A percentile compares a stretch with the other conserved stretches of the same genome.
These are phyloP conservation scores for Colletotrichum horii DNA, from an alignment of 2,329 filamentous ascomycete species.

Conservation along the genomic window DNA sequence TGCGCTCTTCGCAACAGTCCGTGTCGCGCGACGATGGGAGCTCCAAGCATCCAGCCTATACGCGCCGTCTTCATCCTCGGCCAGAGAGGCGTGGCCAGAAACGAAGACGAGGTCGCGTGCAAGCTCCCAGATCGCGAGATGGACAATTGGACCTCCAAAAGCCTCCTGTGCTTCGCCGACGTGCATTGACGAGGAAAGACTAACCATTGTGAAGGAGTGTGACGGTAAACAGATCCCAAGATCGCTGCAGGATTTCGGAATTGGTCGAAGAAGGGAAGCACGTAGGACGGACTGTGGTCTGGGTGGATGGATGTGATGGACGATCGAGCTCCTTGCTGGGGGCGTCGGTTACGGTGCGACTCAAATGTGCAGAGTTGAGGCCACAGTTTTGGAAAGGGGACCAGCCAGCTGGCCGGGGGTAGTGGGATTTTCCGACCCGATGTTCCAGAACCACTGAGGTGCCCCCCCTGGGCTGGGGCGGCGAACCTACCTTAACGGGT, in stretches of 20 bases:
- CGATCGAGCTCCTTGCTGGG: not conserved
- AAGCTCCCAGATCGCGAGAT: not conserved
- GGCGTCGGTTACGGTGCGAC: slow-evolving; percentile 15
- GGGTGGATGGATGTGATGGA: slow-evolving; percentile 15
- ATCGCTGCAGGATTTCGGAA: slow-evolving; percentile 36
- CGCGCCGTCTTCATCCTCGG: not conserved
- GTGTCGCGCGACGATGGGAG: not conserved
- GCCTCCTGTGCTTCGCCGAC: not conserved
- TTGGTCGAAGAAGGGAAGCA: not conserved
- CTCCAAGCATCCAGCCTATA: not conserved
- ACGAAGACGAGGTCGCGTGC: not conserved
- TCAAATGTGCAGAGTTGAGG: slow-evolving; percentile 41
- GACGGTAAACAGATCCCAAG: slow-evolving; percentile 10
- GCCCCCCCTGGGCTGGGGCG: not conserved
- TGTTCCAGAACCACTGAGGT: not conserved
- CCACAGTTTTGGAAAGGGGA: slow-evolving; percentile 47
- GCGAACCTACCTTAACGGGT: slow-evolving; percentile 17
- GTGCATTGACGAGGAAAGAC: not conserved
- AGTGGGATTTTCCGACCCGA: slow-evolving; percentile 21
- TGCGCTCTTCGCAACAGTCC: not conserved
- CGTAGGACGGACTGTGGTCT: slow-evolving; percentile 26
- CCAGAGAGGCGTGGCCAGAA: not conserved
- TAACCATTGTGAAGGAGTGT: slow-evolving; percentile 24
- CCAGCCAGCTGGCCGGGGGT: slow-evolving; percentile 27
- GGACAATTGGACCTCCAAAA: not conserved